Conservation (phyloP, 441 rosid genomes). For the Erodium moschatum region DNA sequence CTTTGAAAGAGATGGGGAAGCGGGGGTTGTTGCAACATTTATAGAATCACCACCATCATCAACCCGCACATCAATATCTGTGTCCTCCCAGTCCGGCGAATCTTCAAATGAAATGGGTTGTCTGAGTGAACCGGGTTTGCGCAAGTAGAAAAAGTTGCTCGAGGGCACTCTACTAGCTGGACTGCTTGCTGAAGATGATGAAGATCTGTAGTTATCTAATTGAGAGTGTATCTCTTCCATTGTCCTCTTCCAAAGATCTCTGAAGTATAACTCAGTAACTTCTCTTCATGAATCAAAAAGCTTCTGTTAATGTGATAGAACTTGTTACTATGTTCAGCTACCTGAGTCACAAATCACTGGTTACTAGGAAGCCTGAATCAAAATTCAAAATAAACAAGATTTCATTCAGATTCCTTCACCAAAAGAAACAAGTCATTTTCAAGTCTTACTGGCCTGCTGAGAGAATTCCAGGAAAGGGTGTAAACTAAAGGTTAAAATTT, state of each 20-base stretch:
- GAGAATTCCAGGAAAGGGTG: not conserved
- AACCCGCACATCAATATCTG: conserved; percentile 61
- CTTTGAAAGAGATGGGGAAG: conserved; percentile 78
- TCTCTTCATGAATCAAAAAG: not conserved
- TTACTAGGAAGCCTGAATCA: not conserved
- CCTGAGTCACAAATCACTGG: not conserved
- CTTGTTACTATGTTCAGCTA: not conserved
- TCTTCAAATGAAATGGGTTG: conserved; percentile 97
- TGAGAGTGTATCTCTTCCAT: conserved; percentile 99
- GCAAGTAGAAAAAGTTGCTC: conserved; percentile 81
- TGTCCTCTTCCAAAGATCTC: conserved; percentile 15
- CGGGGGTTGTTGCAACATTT: conserved; percentile 56
- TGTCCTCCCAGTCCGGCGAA: conserved; percentile 98
- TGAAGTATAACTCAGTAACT: conserved; percentile 17
- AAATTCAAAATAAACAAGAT: not conserved
- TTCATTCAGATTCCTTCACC: not conserved
- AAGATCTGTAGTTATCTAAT: conserved; percentile 86
- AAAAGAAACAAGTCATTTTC: not conserved
- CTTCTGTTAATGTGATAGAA: not conserved
- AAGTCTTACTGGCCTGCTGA: not conserved
- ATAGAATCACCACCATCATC: conserved; percentile 80
- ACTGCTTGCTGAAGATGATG: conserved; percentile 95
- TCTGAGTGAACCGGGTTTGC: conserved; percentile 78
- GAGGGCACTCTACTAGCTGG: conserved; percentile 94
- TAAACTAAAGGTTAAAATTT: not conserved